Evolutionary conservation across 805 yeast genomes (phyloP).

Genomic region (Yamadazyma kitorensis): DNA sequence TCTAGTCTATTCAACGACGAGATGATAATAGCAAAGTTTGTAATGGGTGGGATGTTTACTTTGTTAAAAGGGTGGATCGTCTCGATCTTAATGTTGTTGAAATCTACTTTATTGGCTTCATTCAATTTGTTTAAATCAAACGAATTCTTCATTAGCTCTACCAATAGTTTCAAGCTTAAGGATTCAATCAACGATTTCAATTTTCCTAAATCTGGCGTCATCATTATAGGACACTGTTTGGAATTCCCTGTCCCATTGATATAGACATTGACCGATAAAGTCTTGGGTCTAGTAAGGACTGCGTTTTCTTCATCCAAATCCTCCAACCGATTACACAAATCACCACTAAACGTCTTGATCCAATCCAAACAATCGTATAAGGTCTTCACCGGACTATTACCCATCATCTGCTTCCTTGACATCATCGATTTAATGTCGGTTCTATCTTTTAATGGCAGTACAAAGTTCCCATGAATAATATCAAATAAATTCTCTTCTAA

Average conservation of each 20-base stretch:
- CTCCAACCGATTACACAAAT: constrained; percentile 62
- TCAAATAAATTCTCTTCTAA: constrained; percentile 56
- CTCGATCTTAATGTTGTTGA: constrained; percentile 15
- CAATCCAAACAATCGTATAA: constrained; percentile 65
- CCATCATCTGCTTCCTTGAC: constrained; percentile 77
- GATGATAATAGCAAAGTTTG: constrained; percentile 49
- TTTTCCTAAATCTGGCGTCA: constrained; percentile 35
- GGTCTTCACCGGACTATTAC: constrained; percentile 47
- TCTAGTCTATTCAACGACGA: constrained; percentile 36
- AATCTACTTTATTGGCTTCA: constrained; percentile 11
- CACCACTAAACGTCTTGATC: constrained; percentile 83
- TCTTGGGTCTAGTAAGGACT: constrained; percentile 51
- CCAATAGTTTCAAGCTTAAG: constrained; percentile 37
- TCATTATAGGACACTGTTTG: constrained; percentile 40
- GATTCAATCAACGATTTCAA: constrained; percentile 25
- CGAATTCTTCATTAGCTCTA: constrained; percentile 33
- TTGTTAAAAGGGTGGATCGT: constrained; percentile 13
- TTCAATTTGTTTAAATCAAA: constrained; percentile 22
- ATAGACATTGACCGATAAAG: constrained; percentile 42
- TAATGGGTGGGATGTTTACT: constrained; percentile 40
- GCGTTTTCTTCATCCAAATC: constrained; percentile 68
- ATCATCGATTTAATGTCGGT: constrained; percentile 81
- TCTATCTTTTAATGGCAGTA: constrained; percentile 53
- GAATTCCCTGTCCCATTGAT: constrained; percentile 25
- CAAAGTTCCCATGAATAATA: constrained; percentile 61